Base-by-base conservation (phyloP, 208 protist genomes). In the Sergeia podlipaevii region DNA sequence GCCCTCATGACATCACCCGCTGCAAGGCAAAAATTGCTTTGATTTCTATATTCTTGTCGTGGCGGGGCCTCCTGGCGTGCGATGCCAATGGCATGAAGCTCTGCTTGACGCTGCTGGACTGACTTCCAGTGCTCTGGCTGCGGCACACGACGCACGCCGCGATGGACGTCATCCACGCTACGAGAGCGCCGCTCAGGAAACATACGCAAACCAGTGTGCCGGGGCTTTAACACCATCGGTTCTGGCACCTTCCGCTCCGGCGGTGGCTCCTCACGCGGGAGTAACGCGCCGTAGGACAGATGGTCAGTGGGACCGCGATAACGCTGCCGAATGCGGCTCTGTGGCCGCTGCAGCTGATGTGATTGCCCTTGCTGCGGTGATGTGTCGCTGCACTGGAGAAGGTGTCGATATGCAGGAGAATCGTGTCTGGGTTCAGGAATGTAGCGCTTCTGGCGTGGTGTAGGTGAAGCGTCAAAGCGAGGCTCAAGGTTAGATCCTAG, bases 101-200 rank as follows among this genome's bases (percentile, higher is more conserved):
- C 77, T 43, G 30, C 49, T 58, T 78, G 79, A 42, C 65, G 38
- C 36, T 86, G 77, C 2, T 64, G 44, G 1, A 59, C 74, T 4
- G 65, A 72, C 39, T 66, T 70, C 73, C 75, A 88, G 60, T 88
- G 78, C 44, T 69, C 49, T 27, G 39, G 78, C 11, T 80, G 79
- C 8, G 30, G n/a, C 17, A 93, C 68, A 63, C 77, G 84, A 47
- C 72, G 74, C 8, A 93, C 60, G 23, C 85, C 85, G 15, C 54
- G 42, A 3, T 47, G 72, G 5, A 45, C 59, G 8, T 78, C 68
- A 10, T 78, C 61, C 3, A 60, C 57, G 27, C 65, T 79, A 42
- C 41, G 37, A 2, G 68, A 74, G 17, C 61, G 69, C 51, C 58
- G 50, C 33, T 43, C 58, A 0, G 85, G 72, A 32, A 78, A 85